Percentiles rank a stretch among this genome's conserved stretches.
phyloP scores from a whole-genome alignment of 345 rosid genomes.

The Schrenkiella parvula region DNA sequence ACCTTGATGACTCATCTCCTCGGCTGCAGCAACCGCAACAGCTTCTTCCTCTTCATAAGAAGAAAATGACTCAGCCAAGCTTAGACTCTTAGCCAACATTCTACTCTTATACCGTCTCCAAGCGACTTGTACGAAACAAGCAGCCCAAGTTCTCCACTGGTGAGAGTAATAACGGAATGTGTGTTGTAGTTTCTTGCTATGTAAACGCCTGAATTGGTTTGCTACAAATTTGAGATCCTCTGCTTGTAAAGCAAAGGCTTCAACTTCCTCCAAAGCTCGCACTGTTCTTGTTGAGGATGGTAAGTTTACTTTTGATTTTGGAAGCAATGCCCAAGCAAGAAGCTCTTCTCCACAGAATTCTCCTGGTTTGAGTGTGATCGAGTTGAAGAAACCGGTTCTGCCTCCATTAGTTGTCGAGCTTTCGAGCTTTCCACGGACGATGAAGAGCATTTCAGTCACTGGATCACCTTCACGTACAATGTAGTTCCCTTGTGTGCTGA shows the following conservation, averaged over 20 bases:
- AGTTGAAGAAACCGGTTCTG: constrained; percentile 57
- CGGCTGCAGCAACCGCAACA: constrained; percentile 17
- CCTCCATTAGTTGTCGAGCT: constrained; percentile 70
- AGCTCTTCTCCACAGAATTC: constrained; percentile 71
- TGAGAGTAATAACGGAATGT: constrained; percentile 60
- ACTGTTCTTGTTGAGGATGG: constrained; percentile 68
- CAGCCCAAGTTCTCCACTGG: constrained; percentile 72
- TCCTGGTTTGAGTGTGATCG: constrained; percentile 51
- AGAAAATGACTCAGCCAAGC: constrained; percentile 42
- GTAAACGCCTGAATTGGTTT: constrained; percentile 56
- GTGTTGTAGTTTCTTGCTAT: constrained; percentile 63
- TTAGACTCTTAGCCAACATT: constrained; percentile 38
- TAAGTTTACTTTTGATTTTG: constrained; percentile 46
- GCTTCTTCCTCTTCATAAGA: constrained; percentile 29
- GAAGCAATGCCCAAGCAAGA: constrained; percentile 64
- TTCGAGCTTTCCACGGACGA: constrained; percentile 54
- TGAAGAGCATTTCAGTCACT: constrained; percentile 54
- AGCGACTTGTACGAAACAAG: constrained; percentile 59
- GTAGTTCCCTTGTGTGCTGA: constrained; percentile 58
- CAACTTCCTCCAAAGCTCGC: constrained; percentile 51
- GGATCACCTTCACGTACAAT: constrained; percentile 67
- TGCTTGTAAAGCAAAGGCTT: constrained; percentile 61
- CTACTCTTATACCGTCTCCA: constrained; percentile 56
- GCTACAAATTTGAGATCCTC: constrained; percentile 66
- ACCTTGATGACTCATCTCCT: constrained; percentile 24